A percentile compares a stretch with the other conserved stretches of the same genome.
Conservation (phyloP, 179 eudicot genomes). For the Monotropa hypopitys region DNA sequence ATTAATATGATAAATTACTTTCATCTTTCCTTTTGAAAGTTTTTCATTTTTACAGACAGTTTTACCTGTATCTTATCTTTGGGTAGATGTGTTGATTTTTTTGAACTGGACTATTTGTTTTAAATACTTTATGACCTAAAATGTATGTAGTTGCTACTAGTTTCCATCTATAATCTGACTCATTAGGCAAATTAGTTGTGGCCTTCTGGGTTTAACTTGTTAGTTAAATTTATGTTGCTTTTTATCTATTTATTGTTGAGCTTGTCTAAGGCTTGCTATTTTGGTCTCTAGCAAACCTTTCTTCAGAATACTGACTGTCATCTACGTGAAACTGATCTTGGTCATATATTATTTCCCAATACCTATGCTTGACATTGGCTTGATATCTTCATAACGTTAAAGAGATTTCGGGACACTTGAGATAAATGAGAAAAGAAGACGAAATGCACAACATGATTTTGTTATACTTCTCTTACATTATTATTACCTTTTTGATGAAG, state of each 20-base stretch:
- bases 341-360: not conserved
- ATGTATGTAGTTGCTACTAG: not conserved
- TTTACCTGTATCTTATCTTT: not conserved
- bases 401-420: not conserved
- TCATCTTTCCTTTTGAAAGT: not conserved
- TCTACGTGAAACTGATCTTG: not conserved
- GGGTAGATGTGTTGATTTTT: not conserved
- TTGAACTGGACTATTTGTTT: not conserved
- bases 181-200: not conserved
- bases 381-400: not conserved
- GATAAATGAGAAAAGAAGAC: not conserved
- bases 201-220: not conserved
- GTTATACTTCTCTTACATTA: not conserved
- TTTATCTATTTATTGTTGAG: not conserved
- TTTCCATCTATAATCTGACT: not conserved
- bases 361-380: not conserved
- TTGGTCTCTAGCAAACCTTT: not conserved
- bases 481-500: not conserved
- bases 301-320: not conserved
- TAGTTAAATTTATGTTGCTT: not conserved
- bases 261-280: not conserved
- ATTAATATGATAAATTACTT: not conserved
- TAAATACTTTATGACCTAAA: not conserved
- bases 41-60: not conserved
- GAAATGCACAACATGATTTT: not conserved